Evolutionary conservation across 2,329 filamentous ascomycete species (phyloP), one percentile per base, ranked within the genome.

Genomic region (Phaeoacremonium minimum): DNA sequence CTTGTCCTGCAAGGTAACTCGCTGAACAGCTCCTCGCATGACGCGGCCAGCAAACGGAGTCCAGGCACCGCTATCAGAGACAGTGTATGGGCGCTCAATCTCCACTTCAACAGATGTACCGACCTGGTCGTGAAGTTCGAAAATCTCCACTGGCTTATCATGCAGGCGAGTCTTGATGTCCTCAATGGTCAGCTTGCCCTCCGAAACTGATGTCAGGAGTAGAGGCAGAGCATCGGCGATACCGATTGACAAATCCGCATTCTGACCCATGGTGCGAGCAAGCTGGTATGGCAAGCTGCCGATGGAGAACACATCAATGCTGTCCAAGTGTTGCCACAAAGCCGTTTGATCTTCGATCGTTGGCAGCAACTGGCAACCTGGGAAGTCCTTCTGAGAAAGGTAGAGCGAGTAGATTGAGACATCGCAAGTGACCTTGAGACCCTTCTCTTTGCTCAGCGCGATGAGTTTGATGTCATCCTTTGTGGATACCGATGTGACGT

Each of bases 351-450:
- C 85, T 43, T 75, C 68, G 15, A 61, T 64, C 3, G 79, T 83
- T 9, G 85, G 85, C 36, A 90, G 67, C 49, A 77, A 75, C 42
- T 71, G 64, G 55, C 77, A 86, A 38, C 77, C 70, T 2, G 85
- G 83, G 59, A 73, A 86, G 50, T 89, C 83, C 33, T 77, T 68
- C 50, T 80, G 81, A 5, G 81, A 82, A 16, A 90, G 69, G 67
- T 88, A 90, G 29, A 90, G 70, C 14, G 82, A 77, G 67, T 87
- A 89, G 50, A 90, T 74, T n/a, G 81, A 84, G 30, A 90, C 85
- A 56, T 90, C 85, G 60, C 85, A 90, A 15, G 85, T 89, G 30
- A 90, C 84, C 57, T 83, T 83, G 40, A 90, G 67, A n/a, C 85
- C 85, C 67, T 89, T 90, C 53, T 80, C 73, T 64, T 90, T 90